These are phyloP conservation scores for Exserohilum turcica DNA, from an alignment of 2,329 filamentous ascomycete genomes.

Conservation along the genomic window DNA sequence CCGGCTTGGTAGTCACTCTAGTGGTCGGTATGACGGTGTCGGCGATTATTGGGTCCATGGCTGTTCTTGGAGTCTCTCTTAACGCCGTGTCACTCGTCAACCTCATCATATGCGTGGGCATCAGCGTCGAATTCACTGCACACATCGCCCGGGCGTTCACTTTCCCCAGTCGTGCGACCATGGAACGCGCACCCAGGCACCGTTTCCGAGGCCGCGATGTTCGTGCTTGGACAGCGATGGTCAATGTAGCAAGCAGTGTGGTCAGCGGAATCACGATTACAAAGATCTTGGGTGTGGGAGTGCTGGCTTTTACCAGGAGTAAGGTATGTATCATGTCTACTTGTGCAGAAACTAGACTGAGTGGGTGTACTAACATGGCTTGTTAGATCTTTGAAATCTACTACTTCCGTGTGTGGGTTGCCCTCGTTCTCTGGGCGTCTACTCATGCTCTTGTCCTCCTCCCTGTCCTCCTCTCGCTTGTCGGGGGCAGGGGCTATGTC, in stretches of 20 bases:
- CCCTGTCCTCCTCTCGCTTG: slow-evolving; percentile 83
- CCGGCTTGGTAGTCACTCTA: slow-evolving; percentile 78
- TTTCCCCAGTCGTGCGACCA: slow-evolving; percentile 81
- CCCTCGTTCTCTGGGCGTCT: slow-evolving; percentile 86
- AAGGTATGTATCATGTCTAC: slow-evolving; percentile 57
- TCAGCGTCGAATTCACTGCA: slow-evolving; percentile 95
- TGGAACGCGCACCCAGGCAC: slow-evolving; percentile 74
- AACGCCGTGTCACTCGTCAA: slow-evolving; percentile 97
- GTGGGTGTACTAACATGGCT: not conserved
- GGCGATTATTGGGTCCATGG: slow-evolving; percentile 96
- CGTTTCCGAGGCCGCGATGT: slow-evolving; percentile 82
- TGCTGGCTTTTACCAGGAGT: slow-evolving; percentile 90
- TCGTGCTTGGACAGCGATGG: slow-evolving; percentile 87
- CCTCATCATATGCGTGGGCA: slow-evolving; percentile 94
- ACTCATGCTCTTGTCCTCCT: slow-evolving; percentile 89
- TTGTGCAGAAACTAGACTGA: not conserved
- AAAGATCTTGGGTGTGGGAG: slow-evolving; percentile 88
- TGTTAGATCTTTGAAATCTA: slow-evolving; percentile 91
- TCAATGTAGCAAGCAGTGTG: slow-evolving; percentile 92
- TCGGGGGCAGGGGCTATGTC: slow-evolving; percentile 82
- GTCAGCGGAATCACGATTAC: slow-evolving; percentile 97
- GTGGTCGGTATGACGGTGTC: slow-evolving; percentile 93
- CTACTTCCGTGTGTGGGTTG: slow-evolving; percentile 96
- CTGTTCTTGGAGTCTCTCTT: slow-evolving; percentile 81
- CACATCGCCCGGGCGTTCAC: slow-evolving; percentile 96